These are phyloP conservation scores for Nemophila menziesii DNA, from an alignment of 257 asterid species.

Conservation along the genomic window DNA sequence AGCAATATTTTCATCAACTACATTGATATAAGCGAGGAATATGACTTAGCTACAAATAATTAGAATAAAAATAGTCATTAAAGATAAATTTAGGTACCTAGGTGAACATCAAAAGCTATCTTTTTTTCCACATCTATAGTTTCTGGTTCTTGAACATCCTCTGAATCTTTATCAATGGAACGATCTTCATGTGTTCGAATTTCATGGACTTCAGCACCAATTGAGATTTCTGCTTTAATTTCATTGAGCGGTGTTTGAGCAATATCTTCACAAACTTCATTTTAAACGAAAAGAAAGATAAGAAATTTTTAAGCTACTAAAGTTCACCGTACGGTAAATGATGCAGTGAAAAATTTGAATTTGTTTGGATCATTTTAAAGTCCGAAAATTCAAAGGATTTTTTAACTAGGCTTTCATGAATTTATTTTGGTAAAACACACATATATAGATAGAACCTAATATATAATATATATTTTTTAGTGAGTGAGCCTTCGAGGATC, in stretches of 20 bases:
- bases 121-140: too few species aligned
- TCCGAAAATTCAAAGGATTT: too few species aligned
- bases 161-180: too few species aligned
- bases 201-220: constrained; percentile 91
- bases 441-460: too few species aligned
- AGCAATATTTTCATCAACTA: constrained; percentile 45
- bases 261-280: constrained; percentile 47
- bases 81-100: constrained; percentile 20
- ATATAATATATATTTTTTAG: too few species aligned
- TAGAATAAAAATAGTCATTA: background rate
- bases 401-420: too few species aligned
- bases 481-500: too few species aligned
- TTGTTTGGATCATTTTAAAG: too few species aligned
- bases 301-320: background rate
- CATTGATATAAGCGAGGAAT: constrained; percentile 21
- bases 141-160: too few species aligned
- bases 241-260: constrained; percentile 35
- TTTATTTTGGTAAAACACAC: too few species aligned
- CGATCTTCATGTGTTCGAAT: constrained; percentile 9
- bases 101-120: constrained; percentile 20
- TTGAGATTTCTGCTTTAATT: constrained; percentile 82
- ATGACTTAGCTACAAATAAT: background rate
- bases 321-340: too few species aligned
- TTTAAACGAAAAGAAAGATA: constrained; percentile 13
- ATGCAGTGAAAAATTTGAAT: too few species aligned